Base-by-base conservation (phyloP, 1,284 basidiomycete species). In the Trichosporon inkin region DNA sequence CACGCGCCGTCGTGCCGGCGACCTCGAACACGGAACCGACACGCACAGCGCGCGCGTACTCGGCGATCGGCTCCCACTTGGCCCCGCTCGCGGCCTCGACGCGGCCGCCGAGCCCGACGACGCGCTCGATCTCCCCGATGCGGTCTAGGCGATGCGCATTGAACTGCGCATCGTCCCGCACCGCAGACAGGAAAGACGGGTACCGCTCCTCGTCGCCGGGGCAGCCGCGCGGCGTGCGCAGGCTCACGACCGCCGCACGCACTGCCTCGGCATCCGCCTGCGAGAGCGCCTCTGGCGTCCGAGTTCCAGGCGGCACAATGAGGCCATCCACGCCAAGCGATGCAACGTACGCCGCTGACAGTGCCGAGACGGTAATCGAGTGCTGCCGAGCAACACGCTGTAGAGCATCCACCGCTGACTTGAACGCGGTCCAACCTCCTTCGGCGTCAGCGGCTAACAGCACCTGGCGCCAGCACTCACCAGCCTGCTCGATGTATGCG, bases 391-490 rank as follows among this genome's bases (percentile, higher is more conserved):
- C 67, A n/a, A 66, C 36, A 4, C 20, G 13, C 10, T 38, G 38
- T 17, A 68, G 61, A 2, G 61, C 56, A 4, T 37, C 10, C 7
- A 68, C 54, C 1, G 67, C 36, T 2, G 11, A 20, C 47, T 65
- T 63, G 54, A 65, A 68, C 2, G 38, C 22, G 1, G 36, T 32
- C 67, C 67, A 68, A 1, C 67, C 66, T 19, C 66, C 64, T 59
- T 59, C 28, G 54, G 2, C 2, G 28, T 57, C 19, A 57, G 36
- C 47, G 2, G 3, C 14, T 13, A 8, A 1, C 17, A 3, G 3
- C 17, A 6, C 3, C 41, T 34, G 4, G 28, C 38, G 17, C 38
- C 6, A 10, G 13, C 3, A 56, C 66, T 55, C 54, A 67, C 65
- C 65, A 24, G 65, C 61, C 24, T 28, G 53, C 51, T 63, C 62